These are phyloP conservation scores for Dichomitus squalens DNA, from an alignment of 1,284 basidiomycete genomes.

Conservation along the genomic window DNA sequence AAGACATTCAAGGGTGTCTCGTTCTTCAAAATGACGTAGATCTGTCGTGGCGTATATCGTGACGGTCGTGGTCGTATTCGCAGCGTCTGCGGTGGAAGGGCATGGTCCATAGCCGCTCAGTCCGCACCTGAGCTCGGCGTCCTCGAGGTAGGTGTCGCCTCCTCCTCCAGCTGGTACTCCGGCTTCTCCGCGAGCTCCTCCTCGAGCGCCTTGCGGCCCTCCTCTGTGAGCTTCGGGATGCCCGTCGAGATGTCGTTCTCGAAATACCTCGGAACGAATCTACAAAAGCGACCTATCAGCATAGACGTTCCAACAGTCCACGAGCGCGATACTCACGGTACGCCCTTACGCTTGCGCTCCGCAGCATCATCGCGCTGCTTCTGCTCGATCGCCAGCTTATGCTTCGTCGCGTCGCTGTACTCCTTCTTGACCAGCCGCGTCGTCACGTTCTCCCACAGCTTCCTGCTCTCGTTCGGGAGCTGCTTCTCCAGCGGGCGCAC, in stretches of 20 bases:
- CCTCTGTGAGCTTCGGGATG: constrained; percentile 70
- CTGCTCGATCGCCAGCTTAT: constrained; percentile 91
- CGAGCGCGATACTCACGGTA: constrained; percentile 59
- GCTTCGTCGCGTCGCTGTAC: constrained; percentile 85
- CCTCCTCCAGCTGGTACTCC: constrained; percentile 30
- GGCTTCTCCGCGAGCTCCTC: constrained; percentile 57
- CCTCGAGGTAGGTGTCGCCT: constrained; percentile 17
- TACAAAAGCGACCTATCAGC: constrained; percentile 32
- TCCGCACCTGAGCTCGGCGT: neutral
- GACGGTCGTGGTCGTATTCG: constrained; percentile 19
- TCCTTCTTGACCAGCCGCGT: constrained; percentile 79
- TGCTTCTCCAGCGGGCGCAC: constrained; percentile 86
- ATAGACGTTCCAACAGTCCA: neutral
- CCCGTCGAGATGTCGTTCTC: constrained; percentile 75
- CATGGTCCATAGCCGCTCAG: constrained; percentile 16
- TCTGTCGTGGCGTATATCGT: constrained; percentile 9
- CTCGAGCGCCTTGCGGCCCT: constrained; percentile 69
- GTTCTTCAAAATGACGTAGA: neutral
- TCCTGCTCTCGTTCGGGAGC: constrained; percentile 80
- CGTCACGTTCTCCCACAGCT: constrained; percentile 90
- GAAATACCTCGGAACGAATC: constrained; percentile 85
- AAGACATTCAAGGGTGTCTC: neutral
- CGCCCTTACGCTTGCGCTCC: constrained; percentile 78
- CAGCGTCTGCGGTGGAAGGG: constrained; percentile 4
- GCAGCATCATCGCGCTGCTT: constrained; percentile 84